Conservation (phyloP, 768 basidiomycete genomes). For the Lactarius sp. region DNA sequence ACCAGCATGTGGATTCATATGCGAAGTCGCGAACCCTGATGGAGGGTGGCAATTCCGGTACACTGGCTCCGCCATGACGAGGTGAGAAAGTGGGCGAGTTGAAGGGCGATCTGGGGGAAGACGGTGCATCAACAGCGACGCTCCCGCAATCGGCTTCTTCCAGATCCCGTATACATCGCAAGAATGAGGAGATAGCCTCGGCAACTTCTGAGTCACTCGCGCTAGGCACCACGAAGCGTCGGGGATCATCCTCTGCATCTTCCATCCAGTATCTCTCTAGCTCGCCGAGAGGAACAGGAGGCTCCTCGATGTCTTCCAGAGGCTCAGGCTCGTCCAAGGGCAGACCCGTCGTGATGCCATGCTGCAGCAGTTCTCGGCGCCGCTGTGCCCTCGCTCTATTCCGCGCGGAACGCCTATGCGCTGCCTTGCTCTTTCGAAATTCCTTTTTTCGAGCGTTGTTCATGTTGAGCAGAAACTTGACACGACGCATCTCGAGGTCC, state of each 20-base stretch:
- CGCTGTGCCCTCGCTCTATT: constrained; percentile 31
- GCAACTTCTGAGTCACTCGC: constrained; percentile 11
- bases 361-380: constrained; percentile 32
- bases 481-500: constrained; percentile 48
- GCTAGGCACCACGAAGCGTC: constrained; percentile 38
- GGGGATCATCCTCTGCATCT: constrained; percentile 33
- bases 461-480: constrained; percentile 51
- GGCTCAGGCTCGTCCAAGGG: constrained; percentile 16
- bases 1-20: constrained; percentile 24
- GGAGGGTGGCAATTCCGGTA: constrained; percentile 13
- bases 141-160: constrained; percentile 19
- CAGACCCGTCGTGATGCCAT: constrained; percentile 12
- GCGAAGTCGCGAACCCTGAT: constrained; percentile 31
- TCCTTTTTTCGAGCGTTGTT: constrained; percentile 36
- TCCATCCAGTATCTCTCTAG: constrained; percentile 36
- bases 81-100: background rate
- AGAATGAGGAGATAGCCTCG: constrained; percentile 6
- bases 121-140: constrained; percentile 1
- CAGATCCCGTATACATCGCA: constrained; percentile 16
- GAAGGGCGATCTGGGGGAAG: constrained; percentile 14
- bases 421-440: constrained; percentile 32
- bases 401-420: constrained; percentile 30
- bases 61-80: background rate
- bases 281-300: constrained; percentile 34
- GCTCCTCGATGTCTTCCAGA: constrained; percentile 32